Conservation (phyloP, 2,329 filamentous ascomycete genomes). For the Graphilbum sp. region DNA sequence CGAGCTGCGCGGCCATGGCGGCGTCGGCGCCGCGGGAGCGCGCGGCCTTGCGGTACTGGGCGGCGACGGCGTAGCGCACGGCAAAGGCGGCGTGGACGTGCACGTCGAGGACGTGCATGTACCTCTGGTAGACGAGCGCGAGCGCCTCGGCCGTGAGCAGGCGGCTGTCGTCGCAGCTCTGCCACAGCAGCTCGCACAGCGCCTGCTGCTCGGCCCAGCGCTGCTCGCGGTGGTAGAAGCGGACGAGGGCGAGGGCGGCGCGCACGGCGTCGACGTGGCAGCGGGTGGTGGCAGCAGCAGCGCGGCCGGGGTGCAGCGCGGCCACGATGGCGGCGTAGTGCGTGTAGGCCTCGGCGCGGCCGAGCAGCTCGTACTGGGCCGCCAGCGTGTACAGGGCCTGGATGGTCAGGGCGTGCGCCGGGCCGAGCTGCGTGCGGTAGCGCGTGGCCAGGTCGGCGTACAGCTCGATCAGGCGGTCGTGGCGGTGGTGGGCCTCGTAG, state of each 20-base stretch:
- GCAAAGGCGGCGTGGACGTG: constrained; percentile 25
- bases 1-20: constrained; percentile 17
- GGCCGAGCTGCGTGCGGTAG: constrained; percentile 16
- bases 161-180: constrained; percentile 22
- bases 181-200: constrained; percentile 29
- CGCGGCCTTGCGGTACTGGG: constrained; percentile 27
- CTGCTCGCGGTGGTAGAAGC: constrained; percentile 25
- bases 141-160: constrained; percentile 24
- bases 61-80: constrained; percentile 26
- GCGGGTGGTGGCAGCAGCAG: no score
- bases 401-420: constrained; percentile 18
- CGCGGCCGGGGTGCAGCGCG: constrained; percentile 16
- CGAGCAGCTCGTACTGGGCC: constrained; percentile 13
- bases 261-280: constrained; percentile 25
- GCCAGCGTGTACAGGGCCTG: constrained; percentile 17
- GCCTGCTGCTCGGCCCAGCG: constrained; percentile 28
- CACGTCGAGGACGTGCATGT: constrained; percentile 28
- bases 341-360: constrained; percentile 17
- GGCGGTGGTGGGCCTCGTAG: constrained; percentile 19
- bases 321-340: constrained; percentile 22
- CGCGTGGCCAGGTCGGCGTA: constrained; percentile 18
- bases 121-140: constrained; percentile 28
- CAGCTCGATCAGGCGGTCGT: constrained; percentile 20
- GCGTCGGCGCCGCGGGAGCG: no score
- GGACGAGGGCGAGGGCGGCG: constrained; percentile 26